phyloP scores from a whole-genome alignment of 345 rosid species.

The Trapa bicornis region DNA sequence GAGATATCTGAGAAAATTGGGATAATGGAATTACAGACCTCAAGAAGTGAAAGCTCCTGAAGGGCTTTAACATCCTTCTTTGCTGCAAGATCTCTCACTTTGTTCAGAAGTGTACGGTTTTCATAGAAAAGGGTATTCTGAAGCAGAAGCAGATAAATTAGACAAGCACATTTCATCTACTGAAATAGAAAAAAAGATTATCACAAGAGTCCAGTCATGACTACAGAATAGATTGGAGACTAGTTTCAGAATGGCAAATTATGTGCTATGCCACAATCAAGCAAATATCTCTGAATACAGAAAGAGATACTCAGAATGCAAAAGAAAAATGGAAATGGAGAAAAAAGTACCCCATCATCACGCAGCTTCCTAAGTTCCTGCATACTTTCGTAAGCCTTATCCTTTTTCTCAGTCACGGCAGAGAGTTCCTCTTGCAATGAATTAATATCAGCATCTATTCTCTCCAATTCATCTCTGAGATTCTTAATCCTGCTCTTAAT shows the following conservation, averaged over 20 bases:
- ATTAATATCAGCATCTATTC: conserved; percentile 41
- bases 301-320: neutral
- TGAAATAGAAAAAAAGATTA: neutral
- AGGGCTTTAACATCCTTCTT: conserved; percentile 46
- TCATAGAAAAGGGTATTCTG: conserved; percentile 46
- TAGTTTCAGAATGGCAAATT: neutral
- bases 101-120: conserved; percentile 31
- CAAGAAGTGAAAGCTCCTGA: conserved; percentile 31
- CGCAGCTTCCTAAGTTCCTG: conserved; percentile 50
- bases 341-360: conserved; percentile 46
- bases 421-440: conserved; percentile 43
- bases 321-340: neutral
- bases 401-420: conserved; percentile 41
- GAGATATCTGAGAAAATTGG: neutral
- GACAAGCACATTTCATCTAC: neutral
- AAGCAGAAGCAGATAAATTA: neutral
- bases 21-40: conserved; percentile 26
- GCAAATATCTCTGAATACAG: neutral
- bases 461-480: conserved; percentile 44
- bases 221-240: neutral
- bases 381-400: conserved; percentile 40
- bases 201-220: neutral
- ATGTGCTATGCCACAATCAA: neutral
- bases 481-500: conserved; percentile 40
- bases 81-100: conserved; percentile 54